Percentiles rank a stretch among this genome's conserved stretches.
These are phyloP conservation scores for Lichtheimia ornata DNA, from an alignment of 371 early-diverging fungal genomes.

Conservation along the genomic window DNA sequence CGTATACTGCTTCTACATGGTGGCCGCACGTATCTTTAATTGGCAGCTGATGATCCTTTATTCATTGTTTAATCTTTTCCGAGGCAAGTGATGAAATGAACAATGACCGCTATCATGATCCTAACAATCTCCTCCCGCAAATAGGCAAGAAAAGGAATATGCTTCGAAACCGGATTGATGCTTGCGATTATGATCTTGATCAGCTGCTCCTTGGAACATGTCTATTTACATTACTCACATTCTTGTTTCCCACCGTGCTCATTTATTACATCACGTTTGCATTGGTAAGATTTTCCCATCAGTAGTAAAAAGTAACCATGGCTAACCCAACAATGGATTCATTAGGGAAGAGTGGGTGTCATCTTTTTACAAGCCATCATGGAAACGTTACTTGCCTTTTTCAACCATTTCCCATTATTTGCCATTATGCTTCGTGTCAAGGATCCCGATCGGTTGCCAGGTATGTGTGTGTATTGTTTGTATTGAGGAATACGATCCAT, in stretches of 20 bases:
- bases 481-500: not conserved
- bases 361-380: slow-evolving; percentile 78
- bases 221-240: slow-evolving; percentile 88
- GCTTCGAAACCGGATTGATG: slow-evolving; percentile 91
- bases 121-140: not conserved
- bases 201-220: slow-evolving; percentile 95
- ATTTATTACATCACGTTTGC: slow-evolving; percentile 93
- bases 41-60: slow-evolving; percentile 87
- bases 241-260: slow-evolving; percentile 92
- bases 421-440: slow-evolving; percentile 86
- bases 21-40: slow-evolving; percentile 88
- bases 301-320: not conserved
- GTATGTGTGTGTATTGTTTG: slow-evolving; percentile 30
- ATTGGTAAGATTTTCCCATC: slow-evolving; percentile 52
- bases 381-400: slow-evolving; percentile 82
- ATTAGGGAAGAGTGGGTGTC: slow-evolving; percentile 73
- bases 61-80: slow-evolving; percentile 89
- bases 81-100: slow-evolving; percentile 56
- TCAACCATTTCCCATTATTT: slow-evolving; percentile 95
- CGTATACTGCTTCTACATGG: slow-evolving; percentile 91
- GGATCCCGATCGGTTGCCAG: slow-evolving; percentile 87
- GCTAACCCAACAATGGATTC: not conserved
- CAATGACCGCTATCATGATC: not conserved
- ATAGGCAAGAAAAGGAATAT: slow-evolving; percentile 86
- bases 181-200: slow-evolving; percentile 92